Evolutionary conservation across 2,329 filamentous ascomycete genomes (phyloP).

Genomic region (Sphaerulina musiva): DNA sequence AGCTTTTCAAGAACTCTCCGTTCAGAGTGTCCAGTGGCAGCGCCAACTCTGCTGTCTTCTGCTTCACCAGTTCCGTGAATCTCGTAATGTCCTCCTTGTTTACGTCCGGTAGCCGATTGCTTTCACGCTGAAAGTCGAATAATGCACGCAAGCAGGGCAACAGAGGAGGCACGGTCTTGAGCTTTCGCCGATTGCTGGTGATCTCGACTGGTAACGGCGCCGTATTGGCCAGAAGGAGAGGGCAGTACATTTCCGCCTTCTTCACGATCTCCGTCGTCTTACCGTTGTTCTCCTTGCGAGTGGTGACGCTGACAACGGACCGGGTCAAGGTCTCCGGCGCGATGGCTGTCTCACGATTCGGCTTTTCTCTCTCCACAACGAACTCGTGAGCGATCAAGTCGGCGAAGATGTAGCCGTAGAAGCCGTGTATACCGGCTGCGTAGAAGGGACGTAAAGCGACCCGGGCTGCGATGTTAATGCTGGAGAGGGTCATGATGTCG

Average conservation of each 20-base stretch:
- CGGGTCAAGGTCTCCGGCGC: slow-evolving; percentile 72
- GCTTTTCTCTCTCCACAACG: slow-evolving; percentile 74
- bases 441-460: slow-evolving; percentile 78
- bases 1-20: slow-evolving; percentile 65
- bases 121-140: slow-evolving; percentile 67
- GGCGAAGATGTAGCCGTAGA: slow-evolving; percentile 92
- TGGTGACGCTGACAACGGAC: slow-evolving; percentile 63
- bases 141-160: slow-evolving; percentile 81
- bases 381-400: slow-evolving; percentile 89
- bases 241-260: slow-evolving; percentile 85
- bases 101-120: slow-evolving; percentile 39
- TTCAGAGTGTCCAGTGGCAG: slow-evolving; percentile 42
- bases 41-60: slow-evolving; percentile 64
- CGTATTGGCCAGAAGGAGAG: slow-evolving; percentile 76
- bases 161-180: slow-evolving; percentile 69
- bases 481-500: slow-evolving; percentile 63
- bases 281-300: slow-evolving; percentile 56
- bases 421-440: slow-evolving; percentile 75
- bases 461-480: slow-evolving; percentile 81
- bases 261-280: slow-evolving; percentile 79
- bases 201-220: slow-evolving; percentile 65
- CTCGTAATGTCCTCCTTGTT: slow-evolving; percentile 59
- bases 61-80: slow-evolving; percentile 71
- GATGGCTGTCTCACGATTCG: slow-evolving; percentile 57
- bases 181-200: slow-evolving; percentile 60